These are phyloP conservation scores for Cymbidium sinense DNA, from an alignment of 106 monocot genomes.

Conservation along the genomic window DNA sequence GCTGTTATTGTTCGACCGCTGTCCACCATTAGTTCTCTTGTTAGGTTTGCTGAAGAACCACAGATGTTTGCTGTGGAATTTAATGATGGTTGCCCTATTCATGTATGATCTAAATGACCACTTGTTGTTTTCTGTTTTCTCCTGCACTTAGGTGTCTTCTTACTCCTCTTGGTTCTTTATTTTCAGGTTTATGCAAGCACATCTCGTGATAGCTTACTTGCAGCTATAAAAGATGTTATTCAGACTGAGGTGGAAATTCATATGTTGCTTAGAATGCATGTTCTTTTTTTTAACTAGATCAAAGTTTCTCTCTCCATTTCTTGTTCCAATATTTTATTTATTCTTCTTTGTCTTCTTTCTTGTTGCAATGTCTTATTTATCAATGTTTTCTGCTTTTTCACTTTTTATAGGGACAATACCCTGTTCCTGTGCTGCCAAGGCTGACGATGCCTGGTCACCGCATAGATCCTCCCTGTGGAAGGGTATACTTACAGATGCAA, in stretches of 20 bases:
- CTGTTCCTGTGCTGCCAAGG: constrained; percentile 87
- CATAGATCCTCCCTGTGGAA: constrained; percentile 94
- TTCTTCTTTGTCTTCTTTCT: neutral
- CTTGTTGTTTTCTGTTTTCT: neutral
- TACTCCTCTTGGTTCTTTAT: constrained; percentile 6
- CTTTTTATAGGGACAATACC: constrained; percentile 61
- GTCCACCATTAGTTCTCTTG: constrained; percentile 77
- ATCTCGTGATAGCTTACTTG: constrained; percentile 94
- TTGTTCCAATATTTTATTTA: neutral
- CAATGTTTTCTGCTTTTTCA: neutral
- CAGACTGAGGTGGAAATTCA: constrained; percentile 70
- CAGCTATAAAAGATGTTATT: constrained; percentile 84
- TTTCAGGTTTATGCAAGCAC: constrained; percentile 98
- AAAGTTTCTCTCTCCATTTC: neutral
- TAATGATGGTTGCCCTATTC: constrained; percentile 93
- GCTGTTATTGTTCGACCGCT: constrained; percentile 93
- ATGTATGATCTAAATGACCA: constrained; percentile 30
- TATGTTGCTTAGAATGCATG: neutral
- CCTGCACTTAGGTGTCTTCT: neutral
- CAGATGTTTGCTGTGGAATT: constrained; percentile 99
- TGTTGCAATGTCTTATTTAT: neutral
- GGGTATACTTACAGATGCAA: constrained; percentile 35
- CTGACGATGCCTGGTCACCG: constrained; percentile 94
- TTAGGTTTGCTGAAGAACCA: constrained; percentile 96
- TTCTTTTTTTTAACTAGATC: neutral